Conservation (phyloP, 345 rosid genomes). For the Acer campestre region DNA sequence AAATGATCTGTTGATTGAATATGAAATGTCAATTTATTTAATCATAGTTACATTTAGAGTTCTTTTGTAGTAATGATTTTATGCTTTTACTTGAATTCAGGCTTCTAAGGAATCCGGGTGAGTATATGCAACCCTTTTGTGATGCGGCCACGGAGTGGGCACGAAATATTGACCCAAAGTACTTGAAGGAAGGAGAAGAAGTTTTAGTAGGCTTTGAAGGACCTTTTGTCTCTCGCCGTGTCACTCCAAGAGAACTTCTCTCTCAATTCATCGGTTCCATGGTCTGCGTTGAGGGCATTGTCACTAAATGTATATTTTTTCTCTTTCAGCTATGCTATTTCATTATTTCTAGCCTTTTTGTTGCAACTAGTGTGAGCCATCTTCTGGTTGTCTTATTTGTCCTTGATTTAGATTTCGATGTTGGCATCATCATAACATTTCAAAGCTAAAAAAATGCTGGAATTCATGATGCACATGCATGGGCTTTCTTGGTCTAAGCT, state of each 20-base stretch:
- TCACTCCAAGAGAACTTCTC: slow-evolving; percentile 94
- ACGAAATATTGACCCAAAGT: slow-evolving; percentile 65
- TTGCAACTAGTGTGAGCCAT: not conserved
- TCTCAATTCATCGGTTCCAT: slow-evolving; percentile 92
- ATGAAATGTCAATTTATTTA: not conserved
- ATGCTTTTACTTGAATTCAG: slow-evolving; percentile 35
- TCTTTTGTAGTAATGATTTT: not conserved
- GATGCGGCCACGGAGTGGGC: slow-evolving; percentile 91
- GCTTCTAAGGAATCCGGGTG: slow-evolving; percentile 76
- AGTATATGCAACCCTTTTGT: slow-evolving; percentile 88
- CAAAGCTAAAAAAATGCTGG: too few species aligned
- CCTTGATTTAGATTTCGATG: too few species aligned
- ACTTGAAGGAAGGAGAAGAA: slow-evolving; percentile 82
- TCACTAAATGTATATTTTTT: slow-evolving; percentile 75
- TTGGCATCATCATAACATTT: too few species aligned
- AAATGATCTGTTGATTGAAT: not conserved
- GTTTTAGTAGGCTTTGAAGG: slow-evolving; percentile 94
- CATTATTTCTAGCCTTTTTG: not conserved
- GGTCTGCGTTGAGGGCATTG: slow-evolving; percentile 95
- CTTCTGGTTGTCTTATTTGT: not conserved
- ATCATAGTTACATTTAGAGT: not conserved
- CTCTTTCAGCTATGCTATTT: not conserved
- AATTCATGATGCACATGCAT: too few species aligned
- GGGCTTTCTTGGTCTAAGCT: too few species aligned
- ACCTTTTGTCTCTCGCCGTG: slow-evolving; percentile 89